These are phyloP conservation scores for Dactylis glomerata DNA, from an alignment of 176 grass and related monocot genomes.

Conservation along the genomic window DNA sequence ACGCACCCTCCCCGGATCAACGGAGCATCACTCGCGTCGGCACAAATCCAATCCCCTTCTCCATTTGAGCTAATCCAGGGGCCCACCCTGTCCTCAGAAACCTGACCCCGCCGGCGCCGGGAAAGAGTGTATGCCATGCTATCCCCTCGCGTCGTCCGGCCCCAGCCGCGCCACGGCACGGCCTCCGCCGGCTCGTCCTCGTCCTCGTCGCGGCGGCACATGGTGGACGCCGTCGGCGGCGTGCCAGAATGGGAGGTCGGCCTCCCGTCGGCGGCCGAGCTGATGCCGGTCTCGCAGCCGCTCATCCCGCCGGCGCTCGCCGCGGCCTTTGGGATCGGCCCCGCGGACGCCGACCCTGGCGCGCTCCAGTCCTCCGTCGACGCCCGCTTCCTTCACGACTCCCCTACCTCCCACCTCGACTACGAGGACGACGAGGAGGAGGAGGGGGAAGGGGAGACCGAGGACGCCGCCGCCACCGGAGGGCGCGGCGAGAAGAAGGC, in stretches of 20 bases:
- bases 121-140: slow-evolving; percentile 10
- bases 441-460: slow-evolving; percentile 18
- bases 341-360: slow-evolving; percentile 9
- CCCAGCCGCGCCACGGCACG: slow-evolving; percentile 14
- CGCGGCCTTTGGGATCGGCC: slow-evolving; percentile 64
- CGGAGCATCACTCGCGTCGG: neutral
- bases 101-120: neutral
- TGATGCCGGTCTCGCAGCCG: slow-evolving; percentile 52
- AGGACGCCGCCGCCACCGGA: neutral
- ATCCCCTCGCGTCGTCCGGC: slow-evolving; percentile 31
- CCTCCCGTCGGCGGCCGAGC: slow-evolving; percentile 48
- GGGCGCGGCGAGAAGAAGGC: slow-evolving; percentile 51
- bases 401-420: slow-evolving; percentile 28
- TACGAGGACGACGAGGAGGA: slow-evolving; percentile 26
- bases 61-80: neutral
- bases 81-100: neutral
- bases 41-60: neutral
- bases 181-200: neutral
- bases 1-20: neutral
- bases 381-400: slow-evolving; percentile 9
- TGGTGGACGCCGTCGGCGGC: slow-evolving; percentile 13
- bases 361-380: slow-evolving; percentile 13
- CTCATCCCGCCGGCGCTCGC: slow-evolving; percentile 70
- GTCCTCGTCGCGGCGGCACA: neutral
- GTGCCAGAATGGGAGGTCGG: slow-evolving; percentile 76